phyloP scores from a whole-genome alignment of 805 yeast genomes.

The Tetrapisispora fleetii region DNA sequence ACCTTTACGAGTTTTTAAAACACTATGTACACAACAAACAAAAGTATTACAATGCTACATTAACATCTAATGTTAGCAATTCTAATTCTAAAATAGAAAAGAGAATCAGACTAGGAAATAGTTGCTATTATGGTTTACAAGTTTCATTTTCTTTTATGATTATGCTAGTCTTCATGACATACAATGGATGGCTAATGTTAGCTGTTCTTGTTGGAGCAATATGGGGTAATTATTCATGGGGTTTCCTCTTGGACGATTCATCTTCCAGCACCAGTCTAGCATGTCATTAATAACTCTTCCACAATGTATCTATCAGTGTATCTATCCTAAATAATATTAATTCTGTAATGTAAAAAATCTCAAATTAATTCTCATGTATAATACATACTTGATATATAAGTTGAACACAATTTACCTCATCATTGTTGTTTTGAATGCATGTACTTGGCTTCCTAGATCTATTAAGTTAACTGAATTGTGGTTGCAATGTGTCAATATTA shows the following conservation, averaged over 20 bases:
- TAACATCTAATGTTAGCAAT: not conserved
- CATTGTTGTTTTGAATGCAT: too few species aligned
- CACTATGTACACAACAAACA: slow-evolving; percentile 9
- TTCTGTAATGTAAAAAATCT: not conserved
- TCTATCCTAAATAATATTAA: not conserved
- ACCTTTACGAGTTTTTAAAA: slow-evolving; percentile 49
- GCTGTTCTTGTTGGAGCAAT: slow-evolving; percentile 65
- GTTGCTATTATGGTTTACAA: slow-evolving; percentile 49
- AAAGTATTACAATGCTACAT: not conserved
- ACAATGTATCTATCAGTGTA: not conserved
- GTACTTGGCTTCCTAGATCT: too few species aligned
- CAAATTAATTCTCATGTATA: too few species aligned
- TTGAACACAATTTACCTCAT: too few species aligned
- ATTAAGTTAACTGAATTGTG: too few species aligned
- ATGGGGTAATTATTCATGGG: slow-evolving; percentile 59
- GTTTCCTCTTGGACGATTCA: slow-evolving; percentile 17
- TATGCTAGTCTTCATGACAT: slow-evolving; percentile 81
- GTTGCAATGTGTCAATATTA: too few species aligned
- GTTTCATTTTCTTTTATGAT: slow-evolving; percentile 61
- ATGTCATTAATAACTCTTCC: slow-evolving; percentile 13
- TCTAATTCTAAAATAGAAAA: slow-evolving; percentile 1
- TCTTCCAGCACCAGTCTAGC: slow-evolving; percentile 11
- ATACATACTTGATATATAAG: too few species aligned
- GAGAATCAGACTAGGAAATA: slow-evolving; percentile 23
- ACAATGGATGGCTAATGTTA: slow-evolving; percentile 75